A percentile compares a stretch with the other conserved stretches of the same genome.
These are phyloP conservation scores for Phycomyces nitens DNA, from an alignment of 192 early-diverging fungal genomes.

Conservation along the genomic window DNA sequence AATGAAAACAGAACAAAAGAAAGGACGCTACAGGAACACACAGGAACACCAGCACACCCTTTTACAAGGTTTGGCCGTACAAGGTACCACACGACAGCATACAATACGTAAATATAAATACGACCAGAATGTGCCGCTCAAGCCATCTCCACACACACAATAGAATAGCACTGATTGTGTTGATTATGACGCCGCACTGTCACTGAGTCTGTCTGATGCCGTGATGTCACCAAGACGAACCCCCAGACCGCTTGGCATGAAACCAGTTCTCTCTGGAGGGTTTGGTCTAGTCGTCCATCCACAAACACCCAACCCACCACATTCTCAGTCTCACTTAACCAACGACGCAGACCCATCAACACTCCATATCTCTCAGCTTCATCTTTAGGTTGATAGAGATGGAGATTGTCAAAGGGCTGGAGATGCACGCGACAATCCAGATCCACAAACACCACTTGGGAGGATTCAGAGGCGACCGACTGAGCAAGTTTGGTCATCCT, in stretches of 20 bases:
- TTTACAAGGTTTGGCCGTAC: too few species aligned
- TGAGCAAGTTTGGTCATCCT: neutral
- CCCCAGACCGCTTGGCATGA: neutral
- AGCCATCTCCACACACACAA: neutral
- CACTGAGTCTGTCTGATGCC: too few species aligned
- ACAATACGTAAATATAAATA: too few species aligned
- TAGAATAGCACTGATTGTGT: neutral
- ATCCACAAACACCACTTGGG: neutral
- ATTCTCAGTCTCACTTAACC: neutral
- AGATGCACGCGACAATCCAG: neutral
- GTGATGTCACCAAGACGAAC: neutral
- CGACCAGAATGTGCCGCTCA: neutral
- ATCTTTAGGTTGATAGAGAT: neutral
- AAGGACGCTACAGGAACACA: neutral
- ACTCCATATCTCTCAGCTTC: neutral
- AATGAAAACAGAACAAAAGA: constrained; percentile 2
- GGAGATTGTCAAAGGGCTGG: neutral
- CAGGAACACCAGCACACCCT: too few species aligned
- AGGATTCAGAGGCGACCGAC: neutral
- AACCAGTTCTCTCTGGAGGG: neutral
- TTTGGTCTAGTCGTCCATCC: neutral
- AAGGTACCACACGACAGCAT: too few species aligned
- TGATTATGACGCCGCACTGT: too few species aligned
- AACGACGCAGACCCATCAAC: neutral
- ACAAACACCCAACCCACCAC: neutral